phyloP scores from a whole-genome alignment of 164 flowering plant genomes.

The Annona squamosa region DNA sequence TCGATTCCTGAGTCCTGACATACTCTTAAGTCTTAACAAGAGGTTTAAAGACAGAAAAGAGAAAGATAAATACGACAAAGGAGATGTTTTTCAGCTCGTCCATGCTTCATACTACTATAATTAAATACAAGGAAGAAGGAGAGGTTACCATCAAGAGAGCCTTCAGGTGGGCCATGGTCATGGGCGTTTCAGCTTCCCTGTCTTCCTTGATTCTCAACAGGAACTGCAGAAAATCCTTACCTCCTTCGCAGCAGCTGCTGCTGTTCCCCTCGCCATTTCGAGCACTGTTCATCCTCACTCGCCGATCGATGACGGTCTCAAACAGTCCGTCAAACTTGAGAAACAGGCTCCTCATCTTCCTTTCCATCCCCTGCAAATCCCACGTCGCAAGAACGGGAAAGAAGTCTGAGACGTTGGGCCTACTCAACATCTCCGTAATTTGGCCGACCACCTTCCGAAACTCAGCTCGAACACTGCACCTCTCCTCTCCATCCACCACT shows the following conservation, averaged over 20 bases:
- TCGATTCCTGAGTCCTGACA: too few species aligned
- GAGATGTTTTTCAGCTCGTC: too few species aligned
- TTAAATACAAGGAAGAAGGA: not conserved
- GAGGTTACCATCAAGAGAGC: constrained; percentile 25
- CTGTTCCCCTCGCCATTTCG: not conserved
- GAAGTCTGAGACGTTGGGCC: constrained; percentile 24
- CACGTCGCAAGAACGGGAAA: constrained; percentile 22
- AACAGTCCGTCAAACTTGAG: constrained; percentile 9
- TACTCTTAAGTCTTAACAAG: too few species aligned
- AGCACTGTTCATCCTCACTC: not conserved
- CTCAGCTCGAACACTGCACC: constrained; percentile 4
- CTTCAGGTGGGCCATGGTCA: constrained; percentile 18
- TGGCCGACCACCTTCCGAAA: constrained; percentile 6
- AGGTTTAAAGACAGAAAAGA: too few species aligned
- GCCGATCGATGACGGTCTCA: constrained; percentile 7
- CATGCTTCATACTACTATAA: too few species aligned
- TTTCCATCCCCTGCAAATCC: constrained; percentile 27
- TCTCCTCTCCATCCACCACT: constrained; percentile 4
- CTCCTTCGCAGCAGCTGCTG: not conserved
- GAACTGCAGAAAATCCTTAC: constrained; percentile 25
- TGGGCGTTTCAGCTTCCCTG: constrained; percentile 5
- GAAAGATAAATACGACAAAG: too few species aligned
- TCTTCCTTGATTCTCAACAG: constrained; percentile 18
- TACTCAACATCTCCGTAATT: constrained; percentile 1
- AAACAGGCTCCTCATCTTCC: constrained; percentile 1